These are phyloP conservation scores for Raddia guianensis DNA, from an alignment of 176 grass and related monocot species.

Conservation along the genomic window DNA sequence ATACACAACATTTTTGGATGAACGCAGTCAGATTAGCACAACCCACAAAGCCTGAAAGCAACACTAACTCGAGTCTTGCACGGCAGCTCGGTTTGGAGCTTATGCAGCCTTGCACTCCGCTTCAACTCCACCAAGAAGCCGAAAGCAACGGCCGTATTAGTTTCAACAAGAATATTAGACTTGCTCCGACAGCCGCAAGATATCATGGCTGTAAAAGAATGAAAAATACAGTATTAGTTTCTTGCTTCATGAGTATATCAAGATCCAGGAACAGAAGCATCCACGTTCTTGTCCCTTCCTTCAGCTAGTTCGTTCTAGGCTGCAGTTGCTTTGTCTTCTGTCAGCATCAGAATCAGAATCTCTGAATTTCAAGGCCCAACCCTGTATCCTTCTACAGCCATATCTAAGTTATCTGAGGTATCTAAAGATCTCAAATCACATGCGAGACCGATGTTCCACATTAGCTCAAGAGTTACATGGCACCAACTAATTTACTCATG, in stretches of 20 bases:
- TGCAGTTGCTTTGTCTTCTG: neutral
- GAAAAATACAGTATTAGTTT: neutral
- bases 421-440: conserved; percentile 18
- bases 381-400: neutral
- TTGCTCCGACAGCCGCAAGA: neutral
- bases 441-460: neutral
- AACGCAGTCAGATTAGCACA: neutral
- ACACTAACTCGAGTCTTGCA: conserved; percentile 17
- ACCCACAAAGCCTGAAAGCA: conserved; percentile 25
- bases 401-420: conserved; percentile 9
- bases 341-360: conserved; percentile 11
- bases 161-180: no score
- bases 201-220: neutral
- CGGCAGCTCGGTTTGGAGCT: conserved; percentile 27
- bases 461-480: neutral
- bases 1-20: neutral
- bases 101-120: conserved; percentile 18
- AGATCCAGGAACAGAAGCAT: neutral
- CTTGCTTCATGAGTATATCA: neutral
- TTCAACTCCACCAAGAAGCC: neutral
- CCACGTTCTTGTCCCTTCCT: neutral
- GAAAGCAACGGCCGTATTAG: conserved; percentile 33
- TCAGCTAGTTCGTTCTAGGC: neutral
- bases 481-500: neutral
- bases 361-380: neutral